These are phyloP conservation scores for Aspergillus nomiae DNA, from an alignment of 2,329 filamentous ascomycete species.

Conservation along the genomic window DNA sequence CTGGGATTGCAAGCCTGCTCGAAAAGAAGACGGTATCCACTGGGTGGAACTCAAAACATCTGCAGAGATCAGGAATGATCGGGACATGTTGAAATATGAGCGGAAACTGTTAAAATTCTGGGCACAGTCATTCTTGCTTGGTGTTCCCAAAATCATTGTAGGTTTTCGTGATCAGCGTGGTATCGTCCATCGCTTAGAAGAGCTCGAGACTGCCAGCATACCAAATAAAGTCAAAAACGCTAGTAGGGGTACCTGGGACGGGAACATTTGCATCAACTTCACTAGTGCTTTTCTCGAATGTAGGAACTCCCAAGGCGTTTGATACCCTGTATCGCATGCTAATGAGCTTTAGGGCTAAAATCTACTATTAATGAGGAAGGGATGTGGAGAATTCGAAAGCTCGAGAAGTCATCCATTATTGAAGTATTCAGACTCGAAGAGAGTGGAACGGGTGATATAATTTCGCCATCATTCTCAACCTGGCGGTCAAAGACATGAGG, in stretches of 20 bases:
- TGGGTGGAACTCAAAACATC: conserved; percentile 96
- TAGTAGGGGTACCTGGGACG: conserved; percentile 77
- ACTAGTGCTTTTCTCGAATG: conserved; percentile 75
- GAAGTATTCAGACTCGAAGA: conserved; percentile 75
- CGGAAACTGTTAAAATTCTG: conserved; percentile 93
- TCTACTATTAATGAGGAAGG: conserved; percentile 66
- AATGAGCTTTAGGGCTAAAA: conserved; percentile 56
- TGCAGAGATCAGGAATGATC: conserved; percentile 67
- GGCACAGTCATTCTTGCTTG: conserved; percentile 93
- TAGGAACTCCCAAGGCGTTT: conserved; percentile 44
- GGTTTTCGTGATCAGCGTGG: conserved; percentile 79
- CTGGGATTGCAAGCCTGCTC: conserved; percentile 76
- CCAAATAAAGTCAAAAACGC: conserved; percentile 71
- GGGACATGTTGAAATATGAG: conserved; percentile 76
- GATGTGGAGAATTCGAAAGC: conserved; percentile 77
- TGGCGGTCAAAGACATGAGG: conserved; percentile 55
- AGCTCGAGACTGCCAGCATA: conserved; percentile 77
- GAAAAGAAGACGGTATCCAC: conserved; percentile 69
- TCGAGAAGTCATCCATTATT: conserved; percentile 64
- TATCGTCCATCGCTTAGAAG: conserved; percentile 70
- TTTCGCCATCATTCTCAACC: conserved; percentile 75
- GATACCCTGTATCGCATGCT: not conserved
- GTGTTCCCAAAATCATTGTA: conserved; percentile 87
- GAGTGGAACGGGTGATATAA: conserved; percentile 72
- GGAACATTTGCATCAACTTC: conserved; percentile 92